Conservation (phyloP, 2,329 filamentous ascomycete species). For the Xylariaceae sp. region DNA sequence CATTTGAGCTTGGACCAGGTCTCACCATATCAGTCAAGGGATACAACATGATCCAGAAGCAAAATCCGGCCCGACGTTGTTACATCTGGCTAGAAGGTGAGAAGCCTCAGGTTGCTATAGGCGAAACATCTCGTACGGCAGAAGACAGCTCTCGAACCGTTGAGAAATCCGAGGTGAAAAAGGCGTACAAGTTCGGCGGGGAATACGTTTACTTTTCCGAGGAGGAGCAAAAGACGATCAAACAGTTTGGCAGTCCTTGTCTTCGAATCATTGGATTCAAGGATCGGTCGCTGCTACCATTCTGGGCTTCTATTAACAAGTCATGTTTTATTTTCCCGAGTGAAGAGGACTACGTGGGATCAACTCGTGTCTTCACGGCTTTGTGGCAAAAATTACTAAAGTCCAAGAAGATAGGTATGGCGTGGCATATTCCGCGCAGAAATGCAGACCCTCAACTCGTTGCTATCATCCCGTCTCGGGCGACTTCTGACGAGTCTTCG, state of each 20-base stretch:
- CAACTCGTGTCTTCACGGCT: constrained; percentile 86
- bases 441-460: constrained; percentile 77
- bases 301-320: constrained; percentile 82
- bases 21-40: constrained; percentile 88
- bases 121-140: constrained; percentile 68
- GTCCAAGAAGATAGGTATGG: constrained; percentile 74
- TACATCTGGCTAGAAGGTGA: constrained; percentile 90
- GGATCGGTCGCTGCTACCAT: constrained; percentile 63
- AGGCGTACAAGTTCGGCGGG: constrained; percentile 93
- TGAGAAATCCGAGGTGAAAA: constrained; percentile 75
- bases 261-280: constrained; percentile 96
- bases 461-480: constrained; percentile 72
- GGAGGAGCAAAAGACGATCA: constrained; percentile 74
- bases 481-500: constrained; percentile 57
- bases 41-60: constrained; percentile 81
- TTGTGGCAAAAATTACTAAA: constrained; percentile 80
- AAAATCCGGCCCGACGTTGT: constrained; percentile 73
- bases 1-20: constrained; percentile 79
- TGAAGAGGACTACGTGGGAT: constrained; percentile 84
- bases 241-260: constrained; percentile 73
- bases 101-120: constrained; percentile 70
- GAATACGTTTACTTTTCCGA: constrained; percentile 80
- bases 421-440: constrained; percentile 80
- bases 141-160: constrained; percentile 73
- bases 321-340: constrained; percentile 92